A percentile compares a stretch with the other conserved stretches of the same genome.
These are phyloP conservation scores for Hypsizygus ulmarius DNA, from an alignment of 1,284 basidiomycete genomes.

Conservation along the genomic window DNA sequence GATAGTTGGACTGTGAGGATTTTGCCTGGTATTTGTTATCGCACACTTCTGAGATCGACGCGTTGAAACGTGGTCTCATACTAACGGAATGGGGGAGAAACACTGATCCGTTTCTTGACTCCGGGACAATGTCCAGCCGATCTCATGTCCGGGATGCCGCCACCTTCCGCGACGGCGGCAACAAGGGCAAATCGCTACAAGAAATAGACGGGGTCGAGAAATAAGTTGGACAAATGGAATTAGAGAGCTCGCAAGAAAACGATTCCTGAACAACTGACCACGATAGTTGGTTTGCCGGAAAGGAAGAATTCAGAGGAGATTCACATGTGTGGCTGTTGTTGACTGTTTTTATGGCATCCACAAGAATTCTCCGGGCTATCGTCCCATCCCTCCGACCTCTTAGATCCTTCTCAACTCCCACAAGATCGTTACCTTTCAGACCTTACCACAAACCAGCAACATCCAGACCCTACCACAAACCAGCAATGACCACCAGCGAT, in stretches of 20 bases:
- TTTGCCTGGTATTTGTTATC: no score
- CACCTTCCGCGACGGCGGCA: background rate
- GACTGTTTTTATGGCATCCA: constrained; percentile 19
- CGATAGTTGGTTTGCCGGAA: no score
- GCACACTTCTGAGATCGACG: no score
- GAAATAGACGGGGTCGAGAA: background rate
- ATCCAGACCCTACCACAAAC: constrained; percentile 7
- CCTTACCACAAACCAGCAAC: background rate
- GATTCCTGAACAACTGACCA: background rate
- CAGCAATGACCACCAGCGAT: constrained; percentile 16
- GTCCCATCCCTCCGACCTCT: constrained; percentile 15
- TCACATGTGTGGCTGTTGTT: constrained; percentile 16
- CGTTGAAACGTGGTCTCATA: no score
- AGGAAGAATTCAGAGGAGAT: constrained; percentile 3
- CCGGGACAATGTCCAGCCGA: background rate
- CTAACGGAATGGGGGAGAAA: background rate
- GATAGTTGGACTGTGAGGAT: no score
- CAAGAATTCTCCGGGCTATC: constrained; percentile 15
- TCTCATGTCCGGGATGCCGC: background rate
- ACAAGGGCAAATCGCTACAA: background rate
- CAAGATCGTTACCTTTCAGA: constrained; percentile 1
- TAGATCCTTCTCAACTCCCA: background rate
- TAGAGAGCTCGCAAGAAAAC: background rate
- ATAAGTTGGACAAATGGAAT: constrained; percentile 1
- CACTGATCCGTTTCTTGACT: background rate